Conservation (phyloP, 2,329 filamentous ascomycete genomes). For the Xylariaceae sp. region DNA sequence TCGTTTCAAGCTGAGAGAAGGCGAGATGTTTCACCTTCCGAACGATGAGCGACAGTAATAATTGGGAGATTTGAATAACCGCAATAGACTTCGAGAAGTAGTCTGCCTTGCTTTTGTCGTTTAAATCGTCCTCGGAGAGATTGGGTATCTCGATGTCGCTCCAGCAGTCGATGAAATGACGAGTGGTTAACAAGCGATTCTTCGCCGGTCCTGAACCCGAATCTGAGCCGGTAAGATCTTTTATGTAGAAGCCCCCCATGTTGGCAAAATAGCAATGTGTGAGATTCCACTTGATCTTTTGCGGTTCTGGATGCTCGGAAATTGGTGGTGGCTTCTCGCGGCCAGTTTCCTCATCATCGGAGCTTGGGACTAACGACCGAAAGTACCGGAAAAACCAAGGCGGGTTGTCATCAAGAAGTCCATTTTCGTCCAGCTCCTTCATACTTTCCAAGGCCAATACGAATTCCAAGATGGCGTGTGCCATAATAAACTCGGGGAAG, state of each 20-base stretch:
- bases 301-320: background rate
- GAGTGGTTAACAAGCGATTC: background rate
- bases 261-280: constrained; percentile 12
- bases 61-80: constrained; percentile 3
- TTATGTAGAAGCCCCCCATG: constrained; percentile 9
- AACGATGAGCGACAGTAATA: constrained; percentile 2
- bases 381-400: constrained; percentile 4
- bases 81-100: constrained; percentile 1
- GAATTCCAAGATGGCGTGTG: constrained; percentile 7
- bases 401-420: background rate
- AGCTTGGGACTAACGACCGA: background rate
- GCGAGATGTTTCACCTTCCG: background rate
- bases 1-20: constrained; percentile 10
- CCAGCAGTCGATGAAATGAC: constrained; percentile 1
- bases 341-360: background rate
- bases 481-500: constrained; percentile 12
- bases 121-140: constrained; percentile 3
- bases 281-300: constrained; percentile 1
- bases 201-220: background rate
- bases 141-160: background rate
- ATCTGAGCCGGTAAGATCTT: background rate
- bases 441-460: background rate
- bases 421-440: background rate
- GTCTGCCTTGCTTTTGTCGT: constrained; percentile 11
- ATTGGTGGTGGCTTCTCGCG: background rate